Base-by-base conservation (phyloP, 2,329 filamentous ascomycete genomes). In the Acephala macrosclerotiorum region DNA sequence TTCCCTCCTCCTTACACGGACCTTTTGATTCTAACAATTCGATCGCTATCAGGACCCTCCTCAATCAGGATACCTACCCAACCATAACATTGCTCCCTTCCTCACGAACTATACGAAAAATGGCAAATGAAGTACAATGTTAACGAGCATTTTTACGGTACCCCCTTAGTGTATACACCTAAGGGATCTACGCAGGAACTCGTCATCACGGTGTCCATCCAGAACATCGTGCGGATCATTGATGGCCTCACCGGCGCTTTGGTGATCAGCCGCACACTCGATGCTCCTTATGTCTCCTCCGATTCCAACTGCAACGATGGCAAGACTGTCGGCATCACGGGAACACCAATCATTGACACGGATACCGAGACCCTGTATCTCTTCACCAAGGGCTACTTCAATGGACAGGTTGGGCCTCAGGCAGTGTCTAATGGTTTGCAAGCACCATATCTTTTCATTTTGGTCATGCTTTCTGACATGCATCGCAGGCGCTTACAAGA, bases 401-500 rank as follows among this genome's bases (percentile, higher is more conserved):
- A 58, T 38, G 25, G 59, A 35, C 20, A 56, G 16, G 59, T 49
- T 22, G 60, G 58, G 33, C 61, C 58, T 22, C 64, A 61, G 29
- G 63, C 64, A n/a, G 38, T 58, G 6, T 64, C 65, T 12, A 61
- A 66, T 58, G 68, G 65, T 47, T 29, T 6, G 22, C 33, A 56
- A 20, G 7, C 12, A 40, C 29, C 20, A n/a, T 18, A 8, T 4
- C 12, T 29, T 12, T 5, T n/a, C 38, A 36, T 53, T 35, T n/a
- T 11, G 20, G 12, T 18, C 7, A 25, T 16, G 4, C 4, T 42
- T 14, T 2, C 47, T 53, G 20, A 61, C 9, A 45, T 56, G 8
- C 12, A 2, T n/a, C 12, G 14, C 35, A 68, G 65, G 68, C 26
- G 38, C 65, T 11, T 72, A 71, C 20, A 67, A 71, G 29, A 64